phyloP scores from a whole-genome alignment of 495 filamentous ascomycete species.

The Choiromyces venosus region DNA sequence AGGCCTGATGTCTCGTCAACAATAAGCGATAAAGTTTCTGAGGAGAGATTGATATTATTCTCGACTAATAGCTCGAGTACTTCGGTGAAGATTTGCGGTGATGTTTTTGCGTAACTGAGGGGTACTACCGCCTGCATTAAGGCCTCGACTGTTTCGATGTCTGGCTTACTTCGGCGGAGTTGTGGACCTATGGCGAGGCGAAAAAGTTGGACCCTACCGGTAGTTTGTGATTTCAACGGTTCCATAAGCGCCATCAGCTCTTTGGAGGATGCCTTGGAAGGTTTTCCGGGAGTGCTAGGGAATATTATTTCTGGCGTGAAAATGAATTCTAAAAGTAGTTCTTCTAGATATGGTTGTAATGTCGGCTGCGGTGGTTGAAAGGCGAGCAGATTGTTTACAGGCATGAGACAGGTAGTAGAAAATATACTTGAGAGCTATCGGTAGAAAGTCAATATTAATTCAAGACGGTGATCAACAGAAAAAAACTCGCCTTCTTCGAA shows the following conservation, averaged over 20 bases:
- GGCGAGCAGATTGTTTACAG: slow-evolving; percentile 14
- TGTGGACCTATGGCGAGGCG: slow-evolving; percentile 30
- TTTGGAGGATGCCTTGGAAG: slow-evolving; percentile 17
- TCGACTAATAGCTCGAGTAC: slow-evolving; percentile 31
- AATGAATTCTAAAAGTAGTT: slow-evolving; percentile 34
- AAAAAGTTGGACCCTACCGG: slow-evolving; percentile 21
- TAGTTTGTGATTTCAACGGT: slow-evolving; percentile 16
- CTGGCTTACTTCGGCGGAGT: slow-evolving; percentile 12
- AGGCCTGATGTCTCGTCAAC: slow-evolving; percentile 33
- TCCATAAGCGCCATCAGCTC: slow-evolving; percentile 23
- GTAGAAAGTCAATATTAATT: background rate
- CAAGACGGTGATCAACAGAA: background rate
- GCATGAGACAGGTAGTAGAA: slow-evolving; percentile 24
- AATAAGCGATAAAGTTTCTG: slow-evolving; percentile 22
- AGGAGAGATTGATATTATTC: slow-evolving; percentile 25
- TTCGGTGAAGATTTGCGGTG: slow-evolving; percentile 20
- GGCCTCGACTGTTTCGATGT: slow-evolving; percentile 21
- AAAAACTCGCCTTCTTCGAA: slow-evolving; percentile 28
- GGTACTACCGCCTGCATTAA: slow-evolving; percentile 23
- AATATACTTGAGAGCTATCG: slow-evolving; percentile 27
- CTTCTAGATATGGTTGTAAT: slow-evolving; percentile 17
- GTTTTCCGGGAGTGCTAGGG: slow-evolving; percentile 9
- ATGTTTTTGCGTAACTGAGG: background rate
- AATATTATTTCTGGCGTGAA: slow-evolving; percentile 24
- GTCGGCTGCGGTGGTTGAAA: slow-evolving; percentile 1